Base-by-base conservation (phyloP, 2,329 filamentous ascomycete species). In the Diatrype stigma region DNA sequence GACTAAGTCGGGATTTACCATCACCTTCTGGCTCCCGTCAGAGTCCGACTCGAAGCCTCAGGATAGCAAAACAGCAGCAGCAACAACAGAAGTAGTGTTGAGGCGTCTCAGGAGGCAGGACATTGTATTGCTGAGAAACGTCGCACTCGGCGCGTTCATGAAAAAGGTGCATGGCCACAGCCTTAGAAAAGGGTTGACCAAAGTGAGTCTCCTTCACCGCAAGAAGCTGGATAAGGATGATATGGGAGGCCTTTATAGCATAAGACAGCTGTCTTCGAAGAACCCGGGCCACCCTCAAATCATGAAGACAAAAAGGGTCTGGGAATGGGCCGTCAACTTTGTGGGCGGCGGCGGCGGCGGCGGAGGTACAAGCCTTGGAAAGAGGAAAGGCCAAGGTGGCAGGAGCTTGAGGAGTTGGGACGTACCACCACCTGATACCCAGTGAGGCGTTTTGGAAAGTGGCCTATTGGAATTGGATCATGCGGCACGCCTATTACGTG, bases 91-190 rank as follows among this genome's bases (percentile, higher is more conserved):
- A 34, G 42, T 42, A 2, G 51, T 56, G n/a, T 44, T 68, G n/a
- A 59, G 52, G 22, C 68, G 64, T 0, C 70, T 96, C 30, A 77
- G 85, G 44, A 72, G 83, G 0, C 86, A 87, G 60, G 90, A 97
- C 63, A 81, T 96, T 1, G 75, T 97, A 5, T 75, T 96, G 14
- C 65, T 96, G 52, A 84, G 85, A 51, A 91, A 93, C 60, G 84
- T 96, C 6, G 90, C 87, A 1, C 74, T 97, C 47, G 82, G 83
- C 48, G 82, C 83, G 3, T 97, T 93, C 66, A 79, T 80, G 47
- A 81, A 83, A 45, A 85, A 81, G 60, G 92, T 96, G 0, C 91
- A 94, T 60, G 92, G 93, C 0, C 88, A 95, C 66, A 94, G 87
- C 62, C 71, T 96, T 55, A 81, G 87, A 26, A 81, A 80, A 56